A percentile compares a stretch with the other conserved stretches of the same genome.
phyloP scores from a whole-genome alignment of 257 asterid genomes.

The Solanum paucissectum region DNA sequence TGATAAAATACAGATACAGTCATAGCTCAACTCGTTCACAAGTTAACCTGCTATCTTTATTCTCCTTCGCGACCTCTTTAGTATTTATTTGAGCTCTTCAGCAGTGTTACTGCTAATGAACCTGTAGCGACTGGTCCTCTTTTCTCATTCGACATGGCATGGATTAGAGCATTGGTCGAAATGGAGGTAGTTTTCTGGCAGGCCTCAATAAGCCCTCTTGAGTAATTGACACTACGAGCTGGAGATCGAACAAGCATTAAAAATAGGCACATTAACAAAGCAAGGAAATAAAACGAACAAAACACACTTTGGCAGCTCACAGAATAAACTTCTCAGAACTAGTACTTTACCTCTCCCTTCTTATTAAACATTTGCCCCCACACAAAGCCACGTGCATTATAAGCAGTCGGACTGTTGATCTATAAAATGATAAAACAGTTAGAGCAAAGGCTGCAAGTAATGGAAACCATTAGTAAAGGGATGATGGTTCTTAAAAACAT shows the following conservation, averaged over 20 bases:
- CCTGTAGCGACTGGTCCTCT: background rate
- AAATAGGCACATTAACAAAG: background rate
- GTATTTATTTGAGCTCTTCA: background rate
- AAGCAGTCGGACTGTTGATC: conserved; percentile 74
- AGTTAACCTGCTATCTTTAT: background rate
- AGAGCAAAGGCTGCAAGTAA: background rate
- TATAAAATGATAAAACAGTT: conserved; percentile 8
- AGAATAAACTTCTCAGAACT: background rate
- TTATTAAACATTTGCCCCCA: conserved; percentile 66
- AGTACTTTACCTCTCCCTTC: conserved; percentile 67
- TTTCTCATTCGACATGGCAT: background rate
- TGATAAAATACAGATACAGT: background rate
- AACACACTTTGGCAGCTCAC: background rate
- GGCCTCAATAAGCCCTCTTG: conserved; percentile 91
- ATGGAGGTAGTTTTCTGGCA: conserved; percentile 12
- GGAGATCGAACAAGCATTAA: background rate
- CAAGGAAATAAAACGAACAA: background rate
- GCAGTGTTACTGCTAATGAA: background rate
- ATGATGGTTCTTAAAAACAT: background rate
- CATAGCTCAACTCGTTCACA: background rate
- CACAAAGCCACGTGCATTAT: conserved; percentile 78
- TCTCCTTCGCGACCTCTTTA: background rate
- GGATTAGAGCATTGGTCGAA: conserved; percentile 42
- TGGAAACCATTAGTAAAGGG: background rate
- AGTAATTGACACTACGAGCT: conserved; percentile 68